A percentile compares a stretch with the other conserved stretches of the same genome.
phyloP scores from a whole-genome alignment of 768 basidiomycete genomes.

The Serendipita sp. region DNA sequence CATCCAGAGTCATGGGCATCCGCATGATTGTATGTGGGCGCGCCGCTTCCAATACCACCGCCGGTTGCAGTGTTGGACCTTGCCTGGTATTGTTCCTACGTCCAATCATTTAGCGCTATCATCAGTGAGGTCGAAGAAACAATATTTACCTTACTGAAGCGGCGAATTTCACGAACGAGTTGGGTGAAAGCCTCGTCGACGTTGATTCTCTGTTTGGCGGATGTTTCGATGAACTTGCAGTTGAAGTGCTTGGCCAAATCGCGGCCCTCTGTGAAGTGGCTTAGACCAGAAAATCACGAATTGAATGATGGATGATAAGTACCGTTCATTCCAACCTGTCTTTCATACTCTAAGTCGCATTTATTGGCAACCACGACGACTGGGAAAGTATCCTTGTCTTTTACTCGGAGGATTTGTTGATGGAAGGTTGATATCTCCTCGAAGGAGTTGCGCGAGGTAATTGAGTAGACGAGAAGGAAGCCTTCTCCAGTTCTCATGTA shows the following conservation, averaged over 20 bases:
- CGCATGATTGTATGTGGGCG: slow-evolving; percentile 9
- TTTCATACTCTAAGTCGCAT: slow-evolving; percentile 86
- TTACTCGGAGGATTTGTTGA: slow-evolving; percentile 90
- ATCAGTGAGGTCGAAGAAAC: not conserved
- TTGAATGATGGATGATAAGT: slow-evolving; percentile 11
- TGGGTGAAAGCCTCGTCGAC: slow-evolving; percentile 91
- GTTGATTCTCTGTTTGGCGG: slow-evolving; percentile 90
- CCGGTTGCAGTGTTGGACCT: slow-evolving; percentile 12
- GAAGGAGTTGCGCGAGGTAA: slow-evolving; percentile 94
- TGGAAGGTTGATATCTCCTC: slow-evolving; percentile 95
- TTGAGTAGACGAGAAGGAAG: slow-evolving; percentile 93
- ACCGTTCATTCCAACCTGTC: slow-evolving; percentile 94
- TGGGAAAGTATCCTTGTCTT: slow-evolving; percentile 90
- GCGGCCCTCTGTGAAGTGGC: slow-evolving; percentile 60
- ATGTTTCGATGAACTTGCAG: slow-evolving; percentile 91
- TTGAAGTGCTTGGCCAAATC: slow-evolving; percentile 90
- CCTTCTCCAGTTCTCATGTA: slow-evolving; percentile 99
- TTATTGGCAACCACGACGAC: slow-evolving; percentile 98
- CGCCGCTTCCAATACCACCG: slow-evolving; percentile 9
- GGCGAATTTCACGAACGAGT: slow-evolving; percentile 84
- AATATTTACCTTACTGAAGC: slow-evolving; percentile 69
- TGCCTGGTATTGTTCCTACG: slow-evolving; percentile 14
- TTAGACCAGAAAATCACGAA: slow-evolving; percentile 12
- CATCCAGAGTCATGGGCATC: slow-evolving; percentile 20
- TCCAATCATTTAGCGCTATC: slow-evolving; percentile 9